Evolutionary conservation across 164 flowering plant genomes (phyloP).

Genomic region (Houttuynia cordata): DNA sequence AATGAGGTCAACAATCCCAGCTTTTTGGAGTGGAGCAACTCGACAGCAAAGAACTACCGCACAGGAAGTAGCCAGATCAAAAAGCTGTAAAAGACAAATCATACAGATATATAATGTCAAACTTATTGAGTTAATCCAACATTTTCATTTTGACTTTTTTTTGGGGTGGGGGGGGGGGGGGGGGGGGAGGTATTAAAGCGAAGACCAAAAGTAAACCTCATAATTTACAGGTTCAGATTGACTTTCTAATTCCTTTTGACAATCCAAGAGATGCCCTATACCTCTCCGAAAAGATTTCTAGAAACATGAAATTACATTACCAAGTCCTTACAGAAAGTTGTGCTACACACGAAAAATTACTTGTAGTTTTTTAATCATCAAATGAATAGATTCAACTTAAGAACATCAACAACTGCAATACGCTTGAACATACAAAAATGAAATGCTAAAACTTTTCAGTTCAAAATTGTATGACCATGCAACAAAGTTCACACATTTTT

Average conservation of each 20-base stretch:
- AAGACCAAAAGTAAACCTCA: too few species aligned
- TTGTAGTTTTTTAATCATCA: too few species aligned
- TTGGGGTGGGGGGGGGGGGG: too few species aligned
- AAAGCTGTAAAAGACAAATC: conserved; percentile 43
- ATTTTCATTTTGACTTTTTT: too few species aligned
- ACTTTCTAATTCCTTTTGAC: not conserved
- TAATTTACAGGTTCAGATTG: not conserved
- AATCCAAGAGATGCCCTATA: not conserved
- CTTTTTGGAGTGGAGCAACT: conserved; percentile 94
- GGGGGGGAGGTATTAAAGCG: too few species aligned
- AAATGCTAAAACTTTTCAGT: not conserved
- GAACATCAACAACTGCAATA: too few species aligned
- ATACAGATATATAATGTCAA: not conserved
- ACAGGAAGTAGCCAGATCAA: conserved; percentile 75
- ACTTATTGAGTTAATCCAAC: not conserved
- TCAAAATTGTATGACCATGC: too few species aligned
- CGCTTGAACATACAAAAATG: not conserved
- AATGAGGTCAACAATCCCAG: conserved; percentile 83
- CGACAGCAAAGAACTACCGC: conserved; percentile 84
- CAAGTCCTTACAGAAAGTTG: not conserved
- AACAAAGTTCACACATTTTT: too few species aligned
- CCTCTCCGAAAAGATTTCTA: not conserved
- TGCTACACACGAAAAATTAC: not conserved
- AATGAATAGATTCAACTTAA: not conserved
- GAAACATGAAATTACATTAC: not conserved